Evolutionary conservation across 2,329 filamentous ascomycete species (phyloP), one percentile per base, ranked within the genome.

Genomic region (Cordyceps javanica): DNA sequence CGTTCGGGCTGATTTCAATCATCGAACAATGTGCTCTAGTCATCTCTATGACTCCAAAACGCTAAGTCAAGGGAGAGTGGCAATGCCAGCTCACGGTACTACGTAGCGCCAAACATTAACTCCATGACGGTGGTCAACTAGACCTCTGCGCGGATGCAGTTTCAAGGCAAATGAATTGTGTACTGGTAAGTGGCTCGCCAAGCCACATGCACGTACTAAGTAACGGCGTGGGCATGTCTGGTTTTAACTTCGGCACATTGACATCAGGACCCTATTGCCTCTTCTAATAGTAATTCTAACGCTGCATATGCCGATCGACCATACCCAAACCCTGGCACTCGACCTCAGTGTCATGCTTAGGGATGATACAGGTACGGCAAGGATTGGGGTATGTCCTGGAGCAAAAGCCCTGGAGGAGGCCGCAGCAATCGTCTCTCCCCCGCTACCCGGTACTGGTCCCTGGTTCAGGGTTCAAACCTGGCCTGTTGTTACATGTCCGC

Each of bases 261-360:
- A 45, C 14, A 46, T 5, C 21, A 42, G 19, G 41, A 21, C 41
- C 52, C 42, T 55, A 16, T 11, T 23, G 19, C n/a, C 13, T 32
- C 6, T 53, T 38, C 7, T 19, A 19, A 19, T 38, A 19, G 6
- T 32, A 32, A 32, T 32, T 6, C 28, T 32, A 10, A 28, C 52
- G 46, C 9, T 36, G 42, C 52, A 55, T 55, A 46, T 38, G 30
- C 41, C 23, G 52, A 55, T 55, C 52, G 52, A 30, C 34, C 26
- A 46, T 14, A 44, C 14, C 3, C 26, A 45, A 36, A 36, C 45
- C 21, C 23, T 26, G 26, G 26, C 8, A 21, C n/a, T 21, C 41
- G 13, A 34, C n/a, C 44, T 53, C 32, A 44, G 48, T 21, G 32
- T 32, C n/a, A n/a, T n/a, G n/a, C n/a, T n/a, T 30, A 38, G 30